Base-by-base conservation (phyloP, 2,329 filamentous ascomycete genomes). In the Curvularia sp. region DNA sequence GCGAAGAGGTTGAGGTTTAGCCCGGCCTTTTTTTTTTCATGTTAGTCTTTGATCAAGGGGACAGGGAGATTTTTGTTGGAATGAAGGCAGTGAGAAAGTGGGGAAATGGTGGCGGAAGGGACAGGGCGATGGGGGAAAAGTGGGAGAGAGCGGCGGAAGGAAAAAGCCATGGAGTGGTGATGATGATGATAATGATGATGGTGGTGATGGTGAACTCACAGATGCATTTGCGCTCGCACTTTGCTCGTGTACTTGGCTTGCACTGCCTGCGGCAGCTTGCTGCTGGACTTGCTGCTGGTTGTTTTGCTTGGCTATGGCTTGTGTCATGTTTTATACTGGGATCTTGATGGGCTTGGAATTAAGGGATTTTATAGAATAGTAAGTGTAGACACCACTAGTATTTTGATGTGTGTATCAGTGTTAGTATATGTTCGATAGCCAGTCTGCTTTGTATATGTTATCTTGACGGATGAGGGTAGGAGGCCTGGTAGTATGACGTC, bases 1-100 rank as follows among this genome's bases (percentile, higher is more conserved):
- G 70, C 74, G 55, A 76, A 67, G 59, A 78, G 54, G 57, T 77
- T 77, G 46, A 78, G 64, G 53, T 74, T 77, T 47, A 77, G 66
- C 9, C 74, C 74, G 2, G 72, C 43, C 57, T 48, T 18, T 34
- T 15, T 21, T 18, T 13, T 10, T 13, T 23, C 10, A 23, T n/a
- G 25, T 49, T 28, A 50, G 42, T 34, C 25, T 15, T 34, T 34
- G 13, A 3, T 15, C 4, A 7, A 34, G 2, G 30, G 12, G 12
- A 6, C 5, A n/a, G 32, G 13, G 32, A n/a, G n/a, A n/a, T n/a
- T n/a, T n/a, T n/a, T n/a, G n/a, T n/a, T n/a, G n/a, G n/a, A n/a
- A n/a, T n/a, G n/a, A n/a, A n/a, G n/a, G n/a, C n/a, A n/a, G n/a
- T n/a, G n/a, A n/a, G n/a, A n/a, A n/a, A n/a, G n/a, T n/a, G n/a